These are phyloP conservation scores for Ceratobasidium theobromae DNA, from an alignment of 1,284 basidiomycete genomes.

Conservation along the genomic window DNA sequence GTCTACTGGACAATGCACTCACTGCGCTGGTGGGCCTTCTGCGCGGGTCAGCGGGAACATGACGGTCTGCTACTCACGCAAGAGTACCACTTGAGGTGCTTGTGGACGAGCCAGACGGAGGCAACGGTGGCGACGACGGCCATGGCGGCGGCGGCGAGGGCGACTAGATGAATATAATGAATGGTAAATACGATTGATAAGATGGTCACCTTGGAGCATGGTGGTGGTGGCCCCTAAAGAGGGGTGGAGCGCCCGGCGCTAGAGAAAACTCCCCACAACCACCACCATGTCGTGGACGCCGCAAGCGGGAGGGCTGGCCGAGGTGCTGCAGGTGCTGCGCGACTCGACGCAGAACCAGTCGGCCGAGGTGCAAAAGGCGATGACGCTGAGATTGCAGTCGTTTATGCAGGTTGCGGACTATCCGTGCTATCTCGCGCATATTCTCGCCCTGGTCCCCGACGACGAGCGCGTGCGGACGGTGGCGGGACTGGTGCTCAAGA, in stretches of 20 bases:
- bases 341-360: conserved; percentile 76
- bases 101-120: conserved; percentile 71
- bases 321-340: conserved; percentile 82
- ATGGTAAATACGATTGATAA: conserved; percentile 34
- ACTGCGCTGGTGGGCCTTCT: conserved; percentile 73
- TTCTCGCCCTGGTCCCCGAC: conserved; percentile 81
- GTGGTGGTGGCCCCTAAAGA: conserved; percentile 63
- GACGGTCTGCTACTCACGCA: conserved; percentile 50
- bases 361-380: conserved; percentile 63
- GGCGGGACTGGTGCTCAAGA: conserved; percentile 96
- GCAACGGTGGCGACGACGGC: conserved; percentile 55
- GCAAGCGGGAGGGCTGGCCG: conserved; percentile 72
- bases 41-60: conserved; percentile 19
- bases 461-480: conserved; percentile 91
- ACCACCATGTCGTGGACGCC: conserved; percentile 60
- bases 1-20: conserved; percentile 38
- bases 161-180: conserved; percentile 49
- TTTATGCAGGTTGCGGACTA: conserved; percentile 92
- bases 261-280: neutral
- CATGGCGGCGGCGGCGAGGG: conserved; percentile 65
- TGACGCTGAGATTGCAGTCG: conserved; percentile 83
- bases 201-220: conserved; percentile 55
- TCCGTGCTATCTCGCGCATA: conserved; percentile 94
- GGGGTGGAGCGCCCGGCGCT: conserved; percentile 46
- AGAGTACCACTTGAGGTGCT: conserved; percentile 73